Base-by-base conservation (phyloP, 2,329 filamentous ascomycete species). In the Hypoxylon rubiginosum region DNA sequence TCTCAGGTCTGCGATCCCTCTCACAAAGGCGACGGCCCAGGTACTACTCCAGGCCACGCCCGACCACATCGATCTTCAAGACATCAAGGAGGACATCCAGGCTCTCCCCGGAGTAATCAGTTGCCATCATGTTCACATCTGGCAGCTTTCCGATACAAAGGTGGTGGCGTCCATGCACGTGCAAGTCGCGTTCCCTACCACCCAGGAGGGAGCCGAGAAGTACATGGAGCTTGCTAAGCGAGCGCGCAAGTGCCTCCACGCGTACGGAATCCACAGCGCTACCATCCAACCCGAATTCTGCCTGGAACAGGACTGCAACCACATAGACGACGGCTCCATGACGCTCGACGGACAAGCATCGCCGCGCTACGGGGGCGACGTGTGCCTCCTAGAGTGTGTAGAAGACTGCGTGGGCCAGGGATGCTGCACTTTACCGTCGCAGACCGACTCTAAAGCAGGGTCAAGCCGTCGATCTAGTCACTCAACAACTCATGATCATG, bases 281-380 rank as follows among this genome's bases (percentile, higher is more conserved):
- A 99, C 96, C 11, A 98, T 99, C 72, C 96, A 99, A 80, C 96
- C 96, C 5, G 96, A 99, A 79, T 99, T 90, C 72, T 89, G 87
- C 68, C 78, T 88, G 26, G 87, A 88, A 69, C 75, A 80, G 43
- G 77, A 79, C 55, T 84, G 83, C 68, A 76, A 74, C 59, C 80
- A 81, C 41, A 71, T 76, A 13, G 77, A 79, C 39, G 76, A 79
- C 46, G 73, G 65, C 2, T 62, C 65, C 11, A 63, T 66, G 59
- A 58, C 69, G 7, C 52, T 70, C 26, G 74, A 76, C 17, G 74
- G 74, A 46, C 71, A 73, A n/a, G 63, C 56, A 30, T 72, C 72
- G 19, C 71, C 73, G 45, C 48, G 55, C 21, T 64, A 61, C 13
- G 72, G 70, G 34, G 70, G 72, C 28, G 71, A 74, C 41, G 71